phyloP scores from a whole-genome alignment of 441 rosid genomes.

The Aleurites moluccanus region DNA sequence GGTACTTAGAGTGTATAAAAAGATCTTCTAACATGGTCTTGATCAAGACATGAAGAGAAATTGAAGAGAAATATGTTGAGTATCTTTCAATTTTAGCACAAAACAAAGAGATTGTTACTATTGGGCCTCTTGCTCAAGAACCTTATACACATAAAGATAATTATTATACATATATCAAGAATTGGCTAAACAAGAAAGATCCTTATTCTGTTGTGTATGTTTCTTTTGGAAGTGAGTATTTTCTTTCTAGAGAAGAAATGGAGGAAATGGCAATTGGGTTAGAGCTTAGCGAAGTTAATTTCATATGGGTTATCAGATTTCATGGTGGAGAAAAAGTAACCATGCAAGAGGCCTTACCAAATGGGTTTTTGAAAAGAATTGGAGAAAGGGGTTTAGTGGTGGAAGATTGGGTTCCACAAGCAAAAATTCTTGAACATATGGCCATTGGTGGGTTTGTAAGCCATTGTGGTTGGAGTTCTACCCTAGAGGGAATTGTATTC shows the following conservation, averaged over 20 bases:
- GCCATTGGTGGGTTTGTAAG: conserved; percentile 44
- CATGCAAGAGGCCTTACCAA: conserved; percentile 18
- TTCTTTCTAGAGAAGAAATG: conserved; percentile 30
- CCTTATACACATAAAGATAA: too few species aligned
- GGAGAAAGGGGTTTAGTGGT: conserved; percentile 32
- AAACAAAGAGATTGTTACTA: too few species aligned
- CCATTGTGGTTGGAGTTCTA: conserved; percentile 58
- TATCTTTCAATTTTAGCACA: too few species aligned
- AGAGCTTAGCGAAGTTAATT: conserved; percentile 30
- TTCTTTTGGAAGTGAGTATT: conserved; percentile 40
- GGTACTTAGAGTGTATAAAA: not conserved
- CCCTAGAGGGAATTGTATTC: conserved; percentile 45
- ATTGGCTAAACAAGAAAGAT: conserved; percentile 33
- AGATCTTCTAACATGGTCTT: not conserved
- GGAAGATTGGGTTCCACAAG: conserved; percentile 54
- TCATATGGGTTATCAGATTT: conserved; percentile 40
- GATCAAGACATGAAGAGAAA: not conserved
- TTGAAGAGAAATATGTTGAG: too few species aligned
- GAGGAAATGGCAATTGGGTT: conserved; percentile 35
- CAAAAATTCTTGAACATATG: conserved; percentile 38
- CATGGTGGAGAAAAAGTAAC: conserved; percentile 21
- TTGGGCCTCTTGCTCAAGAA: too few species aligned
- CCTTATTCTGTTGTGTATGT: conserved; percentile 27
- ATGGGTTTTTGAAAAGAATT: conserved; percentile 29
- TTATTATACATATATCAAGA: not conserved